Evolutionary conservation across 257 asterid species (phyloP).

Genomic region (Sherardia arvensis): DNA sequence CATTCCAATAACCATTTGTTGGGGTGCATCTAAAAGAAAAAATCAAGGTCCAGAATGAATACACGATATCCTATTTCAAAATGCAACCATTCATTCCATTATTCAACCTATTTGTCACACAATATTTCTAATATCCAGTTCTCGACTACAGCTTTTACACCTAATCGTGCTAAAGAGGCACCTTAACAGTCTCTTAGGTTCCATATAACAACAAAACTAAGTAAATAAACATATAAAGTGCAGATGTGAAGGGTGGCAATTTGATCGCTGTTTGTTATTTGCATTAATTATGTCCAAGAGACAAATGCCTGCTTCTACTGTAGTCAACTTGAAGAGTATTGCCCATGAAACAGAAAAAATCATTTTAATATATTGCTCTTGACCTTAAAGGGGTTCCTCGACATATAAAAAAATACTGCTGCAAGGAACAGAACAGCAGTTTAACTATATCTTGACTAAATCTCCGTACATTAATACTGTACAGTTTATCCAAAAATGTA

Average conservation of each 20-base stretch:
- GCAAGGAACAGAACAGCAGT: background rate
- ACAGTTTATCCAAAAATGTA: background rate
- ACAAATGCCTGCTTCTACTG: background rate
- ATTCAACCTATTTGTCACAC: background rate
- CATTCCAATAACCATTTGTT: constrained; percentile 68
- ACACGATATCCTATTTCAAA: background rate
- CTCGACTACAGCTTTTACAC: background rate
- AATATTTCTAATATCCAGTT: background rate
- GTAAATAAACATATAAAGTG: background rate
- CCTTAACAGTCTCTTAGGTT: background rate
- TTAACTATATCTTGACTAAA: background rate
- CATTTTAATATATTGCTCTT: no score
- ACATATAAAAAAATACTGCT: background rate
- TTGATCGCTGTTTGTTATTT: background rate
- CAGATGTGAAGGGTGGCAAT: background rate
- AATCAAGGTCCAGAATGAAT: constrained; percentile 12
- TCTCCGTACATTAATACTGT: background rate
- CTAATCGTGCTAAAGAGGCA: background rate
- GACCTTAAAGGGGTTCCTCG: background rate
- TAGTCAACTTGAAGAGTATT: background rate
- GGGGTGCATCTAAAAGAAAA: constrained; percentile 53
- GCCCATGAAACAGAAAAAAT: background rate
- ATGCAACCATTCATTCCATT: background rate
- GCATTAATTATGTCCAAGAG: background rate
- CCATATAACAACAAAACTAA: background rate